Evolutionary conservation across 2,329 filamentous ascomycete genomes (phyloP).

Genomic region (Aspergillus costaricaensis): DNA sequence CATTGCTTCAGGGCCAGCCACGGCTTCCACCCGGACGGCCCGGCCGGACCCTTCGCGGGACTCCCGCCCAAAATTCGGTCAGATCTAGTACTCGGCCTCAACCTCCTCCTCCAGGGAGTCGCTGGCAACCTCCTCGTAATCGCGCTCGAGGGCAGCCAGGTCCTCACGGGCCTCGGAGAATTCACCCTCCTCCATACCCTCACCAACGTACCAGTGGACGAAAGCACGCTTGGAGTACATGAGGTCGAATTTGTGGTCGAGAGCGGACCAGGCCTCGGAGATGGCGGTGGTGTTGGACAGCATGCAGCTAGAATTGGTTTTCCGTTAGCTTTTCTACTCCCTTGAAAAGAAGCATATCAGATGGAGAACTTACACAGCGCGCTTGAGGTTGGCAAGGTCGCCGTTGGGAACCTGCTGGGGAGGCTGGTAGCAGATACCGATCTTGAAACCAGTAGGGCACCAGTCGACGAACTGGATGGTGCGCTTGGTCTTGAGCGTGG

Average conservation of each 20-base stretch:
- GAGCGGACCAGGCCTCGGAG: constrained; percentile 93
- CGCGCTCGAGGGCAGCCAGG: constrained; percentile 93
- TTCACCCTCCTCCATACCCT: constrained; percentile 99
- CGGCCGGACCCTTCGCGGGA: constrained; percentile 10
- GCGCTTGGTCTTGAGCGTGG: constrained; percentile 97
- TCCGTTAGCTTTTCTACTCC: neutral
- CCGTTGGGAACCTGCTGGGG: constrained; percentile 95
- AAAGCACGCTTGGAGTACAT: constrained; percentile 99
- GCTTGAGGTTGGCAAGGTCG: constrained; percentile 96
- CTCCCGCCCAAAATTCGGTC: constrained; percentile 19
- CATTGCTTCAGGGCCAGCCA: constrained; percentile 20
- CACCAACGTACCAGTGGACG: constrained; percentile 99
- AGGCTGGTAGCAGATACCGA: constrained; percentile 99
- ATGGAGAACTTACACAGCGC: constrained; percentile 76
- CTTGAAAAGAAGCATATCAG: neutral
- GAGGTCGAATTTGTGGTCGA: constrained; percentile 98
- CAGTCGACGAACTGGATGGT: constrained; percentile 99
- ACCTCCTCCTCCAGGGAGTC: constrained; percentile 90
- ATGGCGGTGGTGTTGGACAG: constrained; percentile 92
- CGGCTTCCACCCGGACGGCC: constrained; percentile 9
- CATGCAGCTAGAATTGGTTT: constrained; percentile 71
- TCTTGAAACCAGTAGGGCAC: constrained; percentile 99
- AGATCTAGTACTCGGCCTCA: constrained; percentile 80
- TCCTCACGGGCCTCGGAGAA: constrained; percentile 99
- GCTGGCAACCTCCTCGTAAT: constrained; percentile 97